phyloP scores from a whole-genome alignment of 2,329 filamentous ascomycete species.

The Claviceps africana region DNA sequence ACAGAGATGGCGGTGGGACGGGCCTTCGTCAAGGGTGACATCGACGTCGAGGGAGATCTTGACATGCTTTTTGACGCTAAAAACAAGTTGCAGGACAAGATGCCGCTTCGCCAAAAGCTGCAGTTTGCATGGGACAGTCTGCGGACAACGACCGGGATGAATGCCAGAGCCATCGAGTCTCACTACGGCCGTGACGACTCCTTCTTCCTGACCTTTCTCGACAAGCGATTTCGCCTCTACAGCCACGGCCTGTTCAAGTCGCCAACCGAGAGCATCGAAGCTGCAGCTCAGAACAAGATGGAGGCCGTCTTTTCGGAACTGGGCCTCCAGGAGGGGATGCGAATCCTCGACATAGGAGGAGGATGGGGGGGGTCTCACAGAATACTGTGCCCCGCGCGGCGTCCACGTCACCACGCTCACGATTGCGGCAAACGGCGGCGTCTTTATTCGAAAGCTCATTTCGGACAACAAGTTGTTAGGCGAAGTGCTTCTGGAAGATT shows the following conservation, averaged over 20 bases:
- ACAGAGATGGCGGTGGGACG: neutral
- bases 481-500: neutral
- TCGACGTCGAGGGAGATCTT: slow-evolving; percentile 2
- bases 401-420: slow-evolving; percentile 1
- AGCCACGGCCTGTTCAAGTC: slow-evolving; percentile 2
- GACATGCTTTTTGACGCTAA: neutral
- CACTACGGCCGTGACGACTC: neutral
- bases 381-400: slow-evolving; percentile 1
- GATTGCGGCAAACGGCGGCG: neutral
- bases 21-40: slow-evolving; percentile 2
- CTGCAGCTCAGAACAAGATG: neutral
- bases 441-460: neutral
- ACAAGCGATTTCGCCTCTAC: neutral
- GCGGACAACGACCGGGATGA: neutral
- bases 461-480: neutral
- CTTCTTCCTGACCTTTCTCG: slow-evolving; percentile 1
- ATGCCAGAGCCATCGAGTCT: neutral
- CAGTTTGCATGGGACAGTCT: neutral
- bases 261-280: neutral
- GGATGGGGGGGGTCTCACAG: slow-evolving; percentile 2
- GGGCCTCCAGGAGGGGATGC: neutral
- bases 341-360: slow-evolving; percentile 1
- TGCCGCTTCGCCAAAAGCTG: slow-evolving; percentile 1
- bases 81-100: neutral
- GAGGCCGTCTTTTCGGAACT: neutral